Percentiles rank a stretch among this genome's conserved stretches.
Evolutionary conservation across 2,329 filamentous ascomycete genomes (phyloP).

Genomic region (Aotearoamyces nothofagi): DNA sequence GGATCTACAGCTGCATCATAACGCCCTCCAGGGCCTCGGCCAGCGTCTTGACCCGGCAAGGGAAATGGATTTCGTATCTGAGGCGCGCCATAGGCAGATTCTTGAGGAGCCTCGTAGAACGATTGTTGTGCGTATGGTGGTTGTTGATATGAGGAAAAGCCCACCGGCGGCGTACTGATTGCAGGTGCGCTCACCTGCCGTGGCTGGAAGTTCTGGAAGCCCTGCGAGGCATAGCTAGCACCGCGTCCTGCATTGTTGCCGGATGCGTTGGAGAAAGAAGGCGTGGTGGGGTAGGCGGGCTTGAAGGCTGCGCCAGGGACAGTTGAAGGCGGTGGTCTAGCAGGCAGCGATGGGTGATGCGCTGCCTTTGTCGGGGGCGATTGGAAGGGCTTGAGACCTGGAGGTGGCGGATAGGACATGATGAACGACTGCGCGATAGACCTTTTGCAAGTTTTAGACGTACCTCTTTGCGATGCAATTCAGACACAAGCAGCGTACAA

Average conservation of each 20-base stretch:
- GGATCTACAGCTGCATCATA: slow-evolving; percentile 42
- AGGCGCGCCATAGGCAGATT: slow-evolving; percentile 35
- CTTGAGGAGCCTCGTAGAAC: slow-evolving; percentile 27
- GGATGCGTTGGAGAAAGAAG: slow-evolving; percentile 1
- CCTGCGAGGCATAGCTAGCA: slow-evolving; percentile 12
- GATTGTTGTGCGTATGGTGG: slow-evolving; percentile 20
- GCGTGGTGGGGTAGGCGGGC: slow-evolving; percentile 7
- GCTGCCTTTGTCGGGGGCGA: slow-evolving; percentile 22
- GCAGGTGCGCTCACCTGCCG: slow-evolving; percentile 34
- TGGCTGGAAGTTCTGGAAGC: slow-evolving; percentile 42
- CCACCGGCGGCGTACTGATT: slow-evolving; percentile 2
- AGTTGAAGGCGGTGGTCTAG: slow-evolving; percentile 52
- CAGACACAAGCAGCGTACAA: no score
- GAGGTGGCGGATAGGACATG: slow-evolving; percentile 80
- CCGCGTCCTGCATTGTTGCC: slow-evolving; percentile 10
- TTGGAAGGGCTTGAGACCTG: slow-evolving; percentile 45
- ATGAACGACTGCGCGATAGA: slow-evolving; percentile 32
- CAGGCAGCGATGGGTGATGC: slow-evolving; percentile 53
- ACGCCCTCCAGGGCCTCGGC: slow-evolving; percentile 17
- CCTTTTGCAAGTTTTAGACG: slow-evolving; percentile 18
- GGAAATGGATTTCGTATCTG: slow-evolving; percentile 75
- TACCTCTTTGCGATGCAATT: slow-evolving; percentile 22
- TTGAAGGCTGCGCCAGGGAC: slow-evolving; percentile 11
- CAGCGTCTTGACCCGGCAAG: slow-evolving; percentile 33
- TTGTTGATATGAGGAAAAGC: slow-evolving; percentile 6